Evolutionary conservation across 768 basidiomycete genomes (phyloP).

Genomic region (Agaricus blazei): DNA sequence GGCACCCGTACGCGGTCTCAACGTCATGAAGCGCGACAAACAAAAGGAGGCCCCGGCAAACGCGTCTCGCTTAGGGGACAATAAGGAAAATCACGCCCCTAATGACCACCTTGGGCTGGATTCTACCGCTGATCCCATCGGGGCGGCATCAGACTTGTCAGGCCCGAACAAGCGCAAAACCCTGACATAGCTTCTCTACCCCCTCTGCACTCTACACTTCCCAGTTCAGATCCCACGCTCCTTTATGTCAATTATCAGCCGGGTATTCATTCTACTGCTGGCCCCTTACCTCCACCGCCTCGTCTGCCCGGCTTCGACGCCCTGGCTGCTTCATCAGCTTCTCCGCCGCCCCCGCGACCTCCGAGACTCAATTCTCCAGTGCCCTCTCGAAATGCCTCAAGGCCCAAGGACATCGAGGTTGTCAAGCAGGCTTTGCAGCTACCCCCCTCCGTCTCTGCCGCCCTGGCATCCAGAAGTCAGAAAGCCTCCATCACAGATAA

Average conservation of each 20-base stretch:
- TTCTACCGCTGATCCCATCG: slow-evolving; percentile 13
- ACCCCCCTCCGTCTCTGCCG: slow-evolving; percentile 47
- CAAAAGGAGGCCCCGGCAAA: slow-evolving; percentile 7
- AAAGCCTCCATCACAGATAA: neutral
- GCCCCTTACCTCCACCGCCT: slow-evolving; percentile 13
- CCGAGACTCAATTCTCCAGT: slow-evolving; percentile 21
- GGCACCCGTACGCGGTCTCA: slow-evolving; percentile 12
- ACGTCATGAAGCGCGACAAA: slow-evolving; percentile 4
- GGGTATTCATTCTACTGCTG: slow-evolving; percentile 12
- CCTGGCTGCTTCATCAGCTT: neutral
- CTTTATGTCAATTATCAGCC: slow-evolving; percentile 12
- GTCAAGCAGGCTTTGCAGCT: slow-evolving; percentile 58
- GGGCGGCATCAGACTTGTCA: slow-evolving; percentile 6
- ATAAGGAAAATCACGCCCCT: slow-evolving; percentile 7
- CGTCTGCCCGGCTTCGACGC: slow-evolving; percentile 8
- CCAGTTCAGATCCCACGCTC: neutral
- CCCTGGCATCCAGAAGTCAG: slow-evolving; percentile 30
- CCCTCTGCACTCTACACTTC: neutral
- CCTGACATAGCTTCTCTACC: neutral
- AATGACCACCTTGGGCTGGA: slow-evolving; percentile 34
- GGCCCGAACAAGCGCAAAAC: neutral
- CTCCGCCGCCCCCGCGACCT: slow-evolving; percentile 11
- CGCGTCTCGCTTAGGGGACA: slow-evolving; percentile 17
- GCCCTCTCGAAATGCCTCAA: slow-evolving; percentile 18
- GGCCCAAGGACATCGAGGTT: slow-evolving; percentile 43